These are phyloP conservation scores for Stagonosporopsis vannaccii DNA, from an alignment of 2,329 filamentous ascomycete genomes.

Conservation along the genomic window DNA sequence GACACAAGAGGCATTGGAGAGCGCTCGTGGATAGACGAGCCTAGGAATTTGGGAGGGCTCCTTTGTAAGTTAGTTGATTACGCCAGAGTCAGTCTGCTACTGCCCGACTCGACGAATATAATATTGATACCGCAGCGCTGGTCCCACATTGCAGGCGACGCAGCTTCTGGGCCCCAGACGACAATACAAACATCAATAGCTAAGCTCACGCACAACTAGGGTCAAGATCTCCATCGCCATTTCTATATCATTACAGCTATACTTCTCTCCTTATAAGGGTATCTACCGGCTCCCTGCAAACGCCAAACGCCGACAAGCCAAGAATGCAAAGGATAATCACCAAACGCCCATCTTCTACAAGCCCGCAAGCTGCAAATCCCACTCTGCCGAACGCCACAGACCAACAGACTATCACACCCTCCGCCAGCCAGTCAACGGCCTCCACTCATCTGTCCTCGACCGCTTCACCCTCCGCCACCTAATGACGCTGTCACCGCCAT, in stretches of 20 bases:
- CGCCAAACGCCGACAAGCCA: background rate
- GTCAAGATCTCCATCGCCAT: background rate
- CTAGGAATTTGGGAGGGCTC: slow-evolving; percentile 8
- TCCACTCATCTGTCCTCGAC: slow-evolving; percentile 42
- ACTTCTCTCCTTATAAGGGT: background rate
- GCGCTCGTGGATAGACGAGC: background rate
- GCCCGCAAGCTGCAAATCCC: background rate
- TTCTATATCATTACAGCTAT: background rate
- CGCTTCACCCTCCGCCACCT: slow-evolving; percentile 36
- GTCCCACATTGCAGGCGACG: background rate
- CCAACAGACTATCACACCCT: slow-evolving; percentile 8
- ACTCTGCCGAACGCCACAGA: background rate
- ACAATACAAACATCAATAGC: no score
- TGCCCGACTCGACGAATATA: slow-evolving; percentile 3
- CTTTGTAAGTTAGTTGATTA: slow-evolving; percentile 16
- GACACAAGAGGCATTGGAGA: background rate
- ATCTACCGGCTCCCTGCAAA: background rate
- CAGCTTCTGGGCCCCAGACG: no score
- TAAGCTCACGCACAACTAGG: background rate
- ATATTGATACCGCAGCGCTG: slow-evolving; percentile 13
- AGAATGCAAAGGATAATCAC: background rate
- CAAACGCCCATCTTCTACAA: background rate
- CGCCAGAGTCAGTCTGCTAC: background rate
- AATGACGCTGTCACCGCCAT: slow-evolving; percentile 28
- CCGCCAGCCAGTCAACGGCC: slow-evolving; percentile 37